Evolutionary conservation across 169 alveolate species (phyloP).

Genomic region (Cryptosporidium baileyi): DNA sequence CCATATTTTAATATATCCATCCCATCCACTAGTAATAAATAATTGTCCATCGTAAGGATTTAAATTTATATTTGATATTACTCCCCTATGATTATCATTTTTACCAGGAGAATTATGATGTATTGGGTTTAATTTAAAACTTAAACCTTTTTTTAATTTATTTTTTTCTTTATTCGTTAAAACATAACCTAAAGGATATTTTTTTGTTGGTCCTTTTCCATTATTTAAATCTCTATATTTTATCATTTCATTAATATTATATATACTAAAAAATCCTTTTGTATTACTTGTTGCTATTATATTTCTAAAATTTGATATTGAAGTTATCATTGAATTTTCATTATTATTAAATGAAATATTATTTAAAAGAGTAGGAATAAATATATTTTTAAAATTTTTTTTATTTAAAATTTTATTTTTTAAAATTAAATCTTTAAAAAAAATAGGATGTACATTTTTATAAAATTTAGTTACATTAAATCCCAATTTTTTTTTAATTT

Average conservation of each 20-base stretch:
- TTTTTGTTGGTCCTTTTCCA: conserved; percentile 35
- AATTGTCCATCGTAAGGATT: conserved; percentile 57
- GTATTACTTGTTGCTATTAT: conserved; percentile 16
- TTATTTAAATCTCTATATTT: conserved; percentile 19
- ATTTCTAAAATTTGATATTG: background rate
- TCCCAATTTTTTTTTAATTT: no score
- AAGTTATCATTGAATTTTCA: conserved; percentile 1
- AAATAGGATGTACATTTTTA: no score
- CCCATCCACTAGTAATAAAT: conserved; percentile 60
- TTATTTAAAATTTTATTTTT: background rate
- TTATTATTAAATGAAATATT: conserved; percentile 18
- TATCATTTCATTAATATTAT: background rate
- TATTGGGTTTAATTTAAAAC: conserved; percentile 31
- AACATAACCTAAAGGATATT: conserved; percentile 63
- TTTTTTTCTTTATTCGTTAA: conserved; percentile 23
- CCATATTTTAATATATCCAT: conserved; percentile 48
- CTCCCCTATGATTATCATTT: conserved; percentile 58
- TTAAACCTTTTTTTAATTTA: conserved; percentile 1
- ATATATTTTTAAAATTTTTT: background rate
- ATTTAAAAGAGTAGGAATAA: background rate
- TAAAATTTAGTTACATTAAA: no score
- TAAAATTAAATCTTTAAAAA: background rate
- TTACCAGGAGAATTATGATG: background rate
- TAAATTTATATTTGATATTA: conserved; percentile 3
- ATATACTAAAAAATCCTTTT: conserved; percentile 9